Base-by-base conservation (phyloP, 2,329 filamentous ascomycete species). In the Beauveria asiatica region DNA sequence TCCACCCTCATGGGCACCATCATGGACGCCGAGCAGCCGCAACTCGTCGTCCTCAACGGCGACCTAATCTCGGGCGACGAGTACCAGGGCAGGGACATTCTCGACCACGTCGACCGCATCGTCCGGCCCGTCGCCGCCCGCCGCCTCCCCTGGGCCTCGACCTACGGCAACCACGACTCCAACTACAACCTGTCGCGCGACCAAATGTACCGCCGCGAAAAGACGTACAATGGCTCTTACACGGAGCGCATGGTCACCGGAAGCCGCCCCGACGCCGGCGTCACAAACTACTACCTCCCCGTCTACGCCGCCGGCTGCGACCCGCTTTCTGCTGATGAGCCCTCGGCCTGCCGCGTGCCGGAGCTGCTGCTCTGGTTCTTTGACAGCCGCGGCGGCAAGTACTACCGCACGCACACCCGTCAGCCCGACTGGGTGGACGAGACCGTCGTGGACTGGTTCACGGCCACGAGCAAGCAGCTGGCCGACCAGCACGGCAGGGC, bases 341-440 rank as follows among this genome's bases (percentile, higher is more conserved):
- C 30, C 3, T 37, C 67, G 5, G 46, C n/a, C 11, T 77, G 75
- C 10, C 60, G 75, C 11, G 61, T 65, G 0, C 74, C 75, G 0
- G 70, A 73, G 25, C 62, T 77, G 7, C 66, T 89, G 0, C 73
- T 90, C 0, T 90, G 85, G 84, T 89, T 89, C 72, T 88, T 90
- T 63, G 86, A 89, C 66, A 81, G 77, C 55, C 75, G 80, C n/a
- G 84, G 84, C 21, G 84, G 83, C 7, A 75, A 74, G 50, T 73
- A 75, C 44, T 82, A 78, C 65, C 77, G 77, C n/a, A 58, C 33
- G 13, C 37, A 46, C 9, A 44, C 46, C 0, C 48, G 56, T 2
- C 70, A 72, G 9, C 72, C 72, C 0, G 70, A 78, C 65, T 81
- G 78, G 78, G 77, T 80, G 3, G 73, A 79, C 58, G 33, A 56